These are phyloP conservation scores for Blastobotrys aristatus DNA, from an alignment of 1,139 yeast genomes.

Conservation along the genomic window DNA sequence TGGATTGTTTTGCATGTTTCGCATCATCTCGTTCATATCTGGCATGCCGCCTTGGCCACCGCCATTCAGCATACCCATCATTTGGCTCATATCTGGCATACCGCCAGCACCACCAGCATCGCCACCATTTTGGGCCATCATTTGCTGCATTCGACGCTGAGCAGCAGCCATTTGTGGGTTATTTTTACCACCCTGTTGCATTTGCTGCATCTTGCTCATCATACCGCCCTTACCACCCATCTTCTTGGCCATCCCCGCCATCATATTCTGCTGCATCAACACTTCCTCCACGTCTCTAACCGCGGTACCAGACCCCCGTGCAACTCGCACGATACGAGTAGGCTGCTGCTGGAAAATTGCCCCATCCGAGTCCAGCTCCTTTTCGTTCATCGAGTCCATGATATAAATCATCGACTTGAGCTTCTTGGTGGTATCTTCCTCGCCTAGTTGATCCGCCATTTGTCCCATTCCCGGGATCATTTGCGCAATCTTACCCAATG, in stretches of 20 bases:
- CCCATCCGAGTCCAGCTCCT: slow-evolving; percentile 91
- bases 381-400: slow-evolving; percentile 93
- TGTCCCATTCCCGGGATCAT: slow-evolving; percentile 91
- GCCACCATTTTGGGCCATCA: slow-evolving; percentile 33
- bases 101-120: slow-evolving; percentile 39
- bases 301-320: slow-evolving; percentile 93
- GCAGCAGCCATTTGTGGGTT: slow-evolving; percentile 36
- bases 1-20: slow-evolving; percentile 61
- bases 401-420: slow-evolving; percentile 87
- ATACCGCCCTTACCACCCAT: slow-evolving; percentile 51
- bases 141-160: slow-evolving; percentile 36
- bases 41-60: slow-evolving; percentile 19
- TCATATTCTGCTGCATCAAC: slow-evolving; percentile 85
- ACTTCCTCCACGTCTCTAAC: slow-evolving; percentile 94
- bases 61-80: slow-evolving; percentile 41
- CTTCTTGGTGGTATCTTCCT: slow-evolving; percentile 78
- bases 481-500: slow-evolving; percentile 83
- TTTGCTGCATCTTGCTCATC: slow-evolving; percentile 37
- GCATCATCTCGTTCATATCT: slow-evolving; percentile 47
- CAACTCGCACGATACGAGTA: slow-evolving; percentile 79
- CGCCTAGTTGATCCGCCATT: slow-evolving; percentile 74
- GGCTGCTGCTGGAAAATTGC: slow-evolving; percentile 76
- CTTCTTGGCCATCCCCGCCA: slow-evolving; percentile 87
- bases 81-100: slow-evolving; percentile 34
- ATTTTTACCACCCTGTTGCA: slow-evolving; percentile 31